Percentiles rank a stretch among this genome's conserved stretches.
Conservation (phyloP, 306 rosid genomes). For the Citrullus mucosospermus region DNA sequence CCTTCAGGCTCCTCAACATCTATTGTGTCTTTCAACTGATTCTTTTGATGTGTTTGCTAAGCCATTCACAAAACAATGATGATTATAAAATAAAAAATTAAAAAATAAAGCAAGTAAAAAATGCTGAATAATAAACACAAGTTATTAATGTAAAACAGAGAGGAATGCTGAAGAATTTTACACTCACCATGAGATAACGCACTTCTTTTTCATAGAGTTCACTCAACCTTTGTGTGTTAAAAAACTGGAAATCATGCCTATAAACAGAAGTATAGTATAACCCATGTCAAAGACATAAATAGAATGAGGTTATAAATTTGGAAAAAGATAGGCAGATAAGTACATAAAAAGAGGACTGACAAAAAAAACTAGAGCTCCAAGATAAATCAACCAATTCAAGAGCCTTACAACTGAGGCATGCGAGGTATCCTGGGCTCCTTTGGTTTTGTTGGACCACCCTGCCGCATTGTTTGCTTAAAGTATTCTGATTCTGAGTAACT, state of each 20-base stretch:
- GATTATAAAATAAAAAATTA: neutral
- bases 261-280: neutral
- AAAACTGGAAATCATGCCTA: conserved; percentile 96
- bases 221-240: conserved; percentile 81
- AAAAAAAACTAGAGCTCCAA: neutral
- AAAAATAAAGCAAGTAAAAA: neutral
- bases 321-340: neutral
- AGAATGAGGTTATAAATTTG: neutral
- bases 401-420: conserved; percentile 93
- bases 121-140: neutral
- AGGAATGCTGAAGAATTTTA: neutral
- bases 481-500: conserved; percentile 97
- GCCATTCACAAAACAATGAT: conserved; percentile 11
- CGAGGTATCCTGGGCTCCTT: conserved; percentile 97
- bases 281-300: conserved; percentile 1
- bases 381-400: neutral
- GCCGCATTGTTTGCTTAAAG: conserved; percentile 97
- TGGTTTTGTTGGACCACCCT: conserved; percentile 86
- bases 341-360: neutral
- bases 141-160: neutral
- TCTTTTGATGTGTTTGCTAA: conserved; percentile 98
- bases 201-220: conserved; percentile 98
- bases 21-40: conserved; percentile 82
- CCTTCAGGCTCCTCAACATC: conserved; percentile 97
- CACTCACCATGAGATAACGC: conserved; percentile 85